These are phyloP conservation scores for Aspergillus neotritici DNA, from an alignment of 2,329 filamentous ascomycete genomes.

Conservation along the genomic window DNA sequence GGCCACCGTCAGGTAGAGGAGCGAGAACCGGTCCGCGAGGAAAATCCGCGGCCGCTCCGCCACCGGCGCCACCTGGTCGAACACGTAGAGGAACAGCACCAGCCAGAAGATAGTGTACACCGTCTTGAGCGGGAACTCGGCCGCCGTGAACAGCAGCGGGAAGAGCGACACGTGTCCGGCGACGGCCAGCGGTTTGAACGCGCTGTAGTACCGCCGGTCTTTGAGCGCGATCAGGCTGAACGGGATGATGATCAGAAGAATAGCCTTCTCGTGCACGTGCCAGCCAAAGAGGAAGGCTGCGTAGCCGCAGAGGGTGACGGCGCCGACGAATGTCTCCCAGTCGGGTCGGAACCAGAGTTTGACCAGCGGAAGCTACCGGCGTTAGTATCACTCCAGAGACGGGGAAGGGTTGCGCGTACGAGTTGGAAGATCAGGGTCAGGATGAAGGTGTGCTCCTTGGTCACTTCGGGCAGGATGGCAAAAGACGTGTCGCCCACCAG, in stretches of 20 bases:
- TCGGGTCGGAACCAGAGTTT: constrained; percentile 76
- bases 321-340: constrained; percentile 85
- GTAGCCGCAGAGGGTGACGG: constrained; percentile 88
- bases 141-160: constrained; percentile 82
- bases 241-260: constrained; percentile 87
- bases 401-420: constrained; percentile 35
- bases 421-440: constrained; percentile 78
- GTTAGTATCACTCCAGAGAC: constrained; percentile 14
- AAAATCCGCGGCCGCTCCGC: constrained; percentile 76
- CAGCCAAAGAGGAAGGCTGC: constrained; percentile 96
- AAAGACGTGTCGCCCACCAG: constrained; percentile 92
- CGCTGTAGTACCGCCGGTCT: constrained; percentile 82
- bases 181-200: constrained; percentile 86
- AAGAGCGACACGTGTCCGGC: constrained; percentile 94
- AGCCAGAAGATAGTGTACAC: constrained; percentile 92
- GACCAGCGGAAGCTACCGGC: constrained; percentile 59
- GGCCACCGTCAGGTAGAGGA: constrained; percentile 81
- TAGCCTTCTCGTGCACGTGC: constrained; percentile 98
- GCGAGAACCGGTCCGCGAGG: constrained; percentile 81
- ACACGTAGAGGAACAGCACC: constrained; percentile 74
- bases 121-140: constrained; percentile 91
- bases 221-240: constrained; percentile 88
- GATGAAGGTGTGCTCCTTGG: constrained; percentile 70
- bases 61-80: constrained; percentile 82
- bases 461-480: constrained; percentile 83